These are phyloP conservation scores for Naganishia liquefaciens DNA, from an alignment of 1,284 basidiomycete genomes.

Conservation along the genomic window DNA sequence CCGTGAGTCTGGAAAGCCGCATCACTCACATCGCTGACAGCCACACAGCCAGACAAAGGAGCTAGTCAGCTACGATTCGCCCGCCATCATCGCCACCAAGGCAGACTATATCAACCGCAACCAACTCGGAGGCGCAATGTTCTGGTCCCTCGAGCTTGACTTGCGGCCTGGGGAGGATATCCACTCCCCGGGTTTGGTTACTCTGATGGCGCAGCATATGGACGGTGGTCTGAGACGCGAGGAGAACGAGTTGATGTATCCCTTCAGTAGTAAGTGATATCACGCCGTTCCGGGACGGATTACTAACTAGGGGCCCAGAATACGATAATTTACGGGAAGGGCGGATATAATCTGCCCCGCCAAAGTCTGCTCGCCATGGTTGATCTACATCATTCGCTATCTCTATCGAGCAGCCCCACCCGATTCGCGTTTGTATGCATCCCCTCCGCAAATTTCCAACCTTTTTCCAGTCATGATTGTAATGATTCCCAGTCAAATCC, in stretches of 20 bases:
- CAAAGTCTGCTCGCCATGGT: too few relatives aligned
- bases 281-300: neutral
- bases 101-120: slow-evolving; percentile 69
- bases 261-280: slow-evolving; percentile 44
- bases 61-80: slow-evolving; percentile 77
- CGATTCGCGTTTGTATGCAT: too few relatives aligned
- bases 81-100: slow-evolving; percentile 70
- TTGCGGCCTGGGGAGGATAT: slow-evolving; percentile 37
- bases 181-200: slow-evolving; percentile 39
- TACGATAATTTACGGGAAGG: slow-evolving; percentile 41
- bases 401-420: too few relatives aligned
- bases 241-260: slow-evolving; percentile 48
- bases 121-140: slow-evolving; percentile 73
- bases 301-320: slow-evolving; percentile 32
- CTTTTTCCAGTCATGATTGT: too few relatives aligned
- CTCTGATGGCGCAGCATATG: slow-evolving; percentile 40
- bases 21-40: neutral
- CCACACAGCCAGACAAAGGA: slow-evolving; percentile 13
- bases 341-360: neutral
- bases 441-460: too few relatives aligned
- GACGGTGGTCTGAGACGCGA: slow-evolving; percentile 42
- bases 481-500: too few relatives aligned
- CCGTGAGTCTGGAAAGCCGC: slow-evolving; percentile 44
- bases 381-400: too few relatives aligned
- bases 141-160: slow-evolving; percentile 61